phyloP scores from a whole-genome alignment of 495 filamentous ascomycete genomes.

The Trichocladium uniseriatum region DNA sequence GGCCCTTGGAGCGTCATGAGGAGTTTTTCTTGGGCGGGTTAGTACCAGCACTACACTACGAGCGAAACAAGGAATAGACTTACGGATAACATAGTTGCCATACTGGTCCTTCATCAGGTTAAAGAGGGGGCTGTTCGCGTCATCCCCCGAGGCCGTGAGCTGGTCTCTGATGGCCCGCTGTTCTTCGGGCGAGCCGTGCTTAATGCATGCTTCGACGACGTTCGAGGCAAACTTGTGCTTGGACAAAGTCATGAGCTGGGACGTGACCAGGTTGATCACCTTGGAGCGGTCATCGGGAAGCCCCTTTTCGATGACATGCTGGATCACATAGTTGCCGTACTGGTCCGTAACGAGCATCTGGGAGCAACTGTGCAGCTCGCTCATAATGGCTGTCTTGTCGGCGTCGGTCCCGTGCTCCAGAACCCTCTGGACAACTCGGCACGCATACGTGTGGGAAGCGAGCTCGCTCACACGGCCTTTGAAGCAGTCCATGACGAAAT shows the following conservation, averaged over 20 bases:
- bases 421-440: constrained; percentile 88
- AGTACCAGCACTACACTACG: constrained; percentile 14
- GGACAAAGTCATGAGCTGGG: constrained; percentile 62
- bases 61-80: constrained; percentile 31
- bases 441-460: constrained; percentile 77
- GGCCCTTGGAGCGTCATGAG: constrained; percentile 52
- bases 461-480: constrained; percentile 67
- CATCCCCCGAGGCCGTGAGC: constrained; percentile 50
- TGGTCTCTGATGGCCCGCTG: constrained; percentile 60
- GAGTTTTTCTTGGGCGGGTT: constrained; percentile 26
- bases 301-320: constrained; percentile 85
- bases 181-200: constrained; percentile 59
- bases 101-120: constrained; percentile 82
- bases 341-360: constrained; percentile 71
- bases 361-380: constrained; percentile 69
- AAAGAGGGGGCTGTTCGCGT: constrained; percentile 58
- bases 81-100: constrained; percentile 96
- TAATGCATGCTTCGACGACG: constrained; percentile 91
- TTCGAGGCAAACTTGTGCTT: constrained; percentile 98
- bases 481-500: constrained; percentile 84
- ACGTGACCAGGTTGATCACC: constrained; percentile 65
- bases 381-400: constrained; percentile 61
- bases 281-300: constrained; percentile 61
- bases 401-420: constrained; percentile 72
- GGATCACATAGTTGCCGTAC: constrained; percentile 94